A percentile compares a stretch with the other conserved stretches of the same genome.
Evolutionary conservation across 306 rosid genomes (phyloP).

Genomic region (Rosa rugosa): DNA sequence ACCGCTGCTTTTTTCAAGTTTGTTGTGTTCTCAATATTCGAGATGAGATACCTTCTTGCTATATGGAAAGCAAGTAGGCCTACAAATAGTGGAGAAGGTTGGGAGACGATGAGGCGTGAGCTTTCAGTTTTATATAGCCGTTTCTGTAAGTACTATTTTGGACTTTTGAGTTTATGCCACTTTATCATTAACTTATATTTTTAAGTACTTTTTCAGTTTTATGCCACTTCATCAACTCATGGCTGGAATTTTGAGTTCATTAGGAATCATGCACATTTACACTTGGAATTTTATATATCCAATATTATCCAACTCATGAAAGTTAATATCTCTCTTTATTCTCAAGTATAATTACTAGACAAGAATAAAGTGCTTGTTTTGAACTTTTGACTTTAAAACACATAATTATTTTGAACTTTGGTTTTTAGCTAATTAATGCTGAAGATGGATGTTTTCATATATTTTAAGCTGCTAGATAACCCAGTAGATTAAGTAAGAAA

Average conservation of each 20-base stretch:
- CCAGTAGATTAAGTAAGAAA: neutral
- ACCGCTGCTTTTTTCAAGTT: slow-evolving; percentile 99
- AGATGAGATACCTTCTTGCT: slow-evolving; percentile 99
- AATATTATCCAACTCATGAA: neutral
- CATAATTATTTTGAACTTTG: neutral
- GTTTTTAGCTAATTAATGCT: neutral
- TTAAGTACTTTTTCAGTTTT: slow-evolving; percentile 45
- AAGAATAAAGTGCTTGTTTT: neutral
- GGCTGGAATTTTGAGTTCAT: neutral
- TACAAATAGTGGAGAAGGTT: slow-evolving; percentile 85
- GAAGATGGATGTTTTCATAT: neutral
- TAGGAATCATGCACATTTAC: neutral
- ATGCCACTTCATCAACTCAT: neutral
- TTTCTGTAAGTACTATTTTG: slow-evolving; percentile 70
- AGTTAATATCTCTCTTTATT: slow-evolving; percentile 2
- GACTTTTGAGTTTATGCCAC: neutral
- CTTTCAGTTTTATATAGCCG: slow-evolving; percentile 94
- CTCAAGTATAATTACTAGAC: neutral
- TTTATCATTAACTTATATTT: slow-evolving; percentile 34
- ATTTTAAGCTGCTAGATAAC: neutral
- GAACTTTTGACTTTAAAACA: neutral
- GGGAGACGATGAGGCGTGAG: slow-evolving; percentile 99
- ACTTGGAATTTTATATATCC: neutral
- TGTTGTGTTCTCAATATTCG: slow-evolving; percentile 94
- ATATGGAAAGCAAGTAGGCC: slow-evolving; percentile 99